Percentiles rank a stretch among this genome's conserved stretches.
These are phyloP conservation scores for Populus pruinosa DNA, from an alignment of 345 rosid genomes.

Conservation along the genomic window DNA sequence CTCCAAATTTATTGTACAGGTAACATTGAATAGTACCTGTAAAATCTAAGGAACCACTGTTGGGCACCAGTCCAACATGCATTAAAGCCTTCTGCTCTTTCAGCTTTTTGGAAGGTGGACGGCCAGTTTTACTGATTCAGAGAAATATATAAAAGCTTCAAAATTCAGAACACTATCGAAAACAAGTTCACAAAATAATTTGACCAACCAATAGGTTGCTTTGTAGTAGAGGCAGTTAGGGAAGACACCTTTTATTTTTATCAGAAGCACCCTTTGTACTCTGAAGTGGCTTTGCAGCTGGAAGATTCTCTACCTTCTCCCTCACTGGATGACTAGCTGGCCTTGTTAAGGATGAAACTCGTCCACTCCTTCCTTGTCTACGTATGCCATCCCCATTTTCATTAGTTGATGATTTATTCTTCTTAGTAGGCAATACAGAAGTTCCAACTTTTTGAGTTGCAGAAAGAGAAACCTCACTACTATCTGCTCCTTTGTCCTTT, in stretches of 20 bases:
- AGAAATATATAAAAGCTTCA: constrained; percentile 13
- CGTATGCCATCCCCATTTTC: constrained; percentile 69
- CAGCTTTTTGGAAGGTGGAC: constrained; percentile 76
- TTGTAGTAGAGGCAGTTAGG: neutral
- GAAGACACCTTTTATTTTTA: constrained; percentile 64
- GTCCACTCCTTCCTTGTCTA: constrained; percentile 77
- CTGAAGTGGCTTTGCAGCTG: constrained; percentile 60
- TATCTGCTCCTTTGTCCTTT: constrained; percentile 55
- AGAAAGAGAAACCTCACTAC: constrained; percentile 44
- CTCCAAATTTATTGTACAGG: neutral
- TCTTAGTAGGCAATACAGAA: constrained; percentile 46
- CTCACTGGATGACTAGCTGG: constrained; percentile 47
- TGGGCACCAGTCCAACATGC: constrained; percentile 48
- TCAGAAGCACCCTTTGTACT: constrained; percentile 53
- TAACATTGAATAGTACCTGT: constrained; percentile 45
- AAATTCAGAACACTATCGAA: neutral
- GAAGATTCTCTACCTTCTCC: constrained; percentile 59
- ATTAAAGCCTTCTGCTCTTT: constrained; percentile 68
- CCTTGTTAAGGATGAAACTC: constrained; percentile 49
- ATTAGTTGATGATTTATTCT: constrained; percentile 47
- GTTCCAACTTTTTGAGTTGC: constrained; percentile 51
- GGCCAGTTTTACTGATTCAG: constrained; percentile 73
- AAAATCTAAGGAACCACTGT: constrained; percentile 49
- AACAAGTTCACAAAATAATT: neutral
- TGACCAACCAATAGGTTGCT: constrained; percentile 2